Percentiles rank a stretch among this genome's conserved stretches.
These are phyloP conservation scores for Saccharomycopsis microspora DNA, from an alignment of 805 yeast species.

Conservation along the genomic window DNA sequence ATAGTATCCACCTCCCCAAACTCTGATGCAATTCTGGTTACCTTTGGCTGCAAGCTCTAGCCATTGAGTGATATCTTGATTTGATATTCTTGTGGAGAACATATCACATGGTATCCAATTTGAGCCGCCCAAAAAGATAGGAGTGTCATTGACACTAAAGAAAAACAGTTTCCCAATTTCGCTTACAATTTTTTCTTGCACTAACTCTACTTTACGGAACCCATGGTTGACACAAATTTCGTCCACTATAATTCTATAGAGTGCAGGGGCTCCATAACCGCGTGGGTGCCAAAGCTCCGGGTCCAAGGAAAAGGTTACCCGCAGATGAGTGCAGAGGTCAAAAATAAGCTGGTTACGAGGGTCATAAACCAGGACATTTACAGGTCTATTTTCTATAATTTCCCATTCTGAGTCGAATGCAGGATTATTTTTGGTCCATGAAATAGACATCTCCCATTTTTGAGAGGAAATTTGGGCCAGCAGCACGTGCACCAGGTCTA, in stretches of 20 bases:
- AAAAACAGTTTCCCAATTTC: conserved; percentile 30
- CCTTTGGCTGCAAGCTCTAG: conserved; percentile 26
- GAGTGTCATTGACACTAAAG: conserved; percentile 29
- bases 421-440: too few species aligned
- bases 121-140: conserved; percentile 30
- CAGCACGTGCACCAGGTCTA: conserved; percentile 2
- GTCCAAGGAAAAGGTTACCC: conserved; percentile 16
- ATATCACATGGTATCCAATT: conserved; percentile 41
- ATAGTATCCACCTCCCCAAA: conserved; percentile 41
- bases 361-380: background rate
- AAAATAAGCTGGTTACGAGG: background rate
- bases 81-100: conserved; percentile 24
- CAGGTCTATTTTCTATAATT: background rate
- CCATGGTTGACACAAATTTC: conserved; percentile 18
- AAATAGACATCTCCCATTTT: background rate
- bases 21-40: conserved; percentile 33
- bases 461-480: background rate
- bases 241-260: conserved; percentile 22
- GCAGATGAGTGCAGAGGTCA: background rate
- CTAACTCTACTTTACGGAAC: conserved; percentile 30
- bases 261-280: conserved; percentile 26
- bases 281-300: conserved; percentile 33
- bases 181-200: conserved; percentile 22
- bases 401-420: background rate
- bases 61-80: conserved; percentile 28